Evolutionary conservation across 192 early-diverging fungal species (phyloP), one percentile per base, ranked within the genome.

Genomic region (Coemansia nantahalensis): DNA sequence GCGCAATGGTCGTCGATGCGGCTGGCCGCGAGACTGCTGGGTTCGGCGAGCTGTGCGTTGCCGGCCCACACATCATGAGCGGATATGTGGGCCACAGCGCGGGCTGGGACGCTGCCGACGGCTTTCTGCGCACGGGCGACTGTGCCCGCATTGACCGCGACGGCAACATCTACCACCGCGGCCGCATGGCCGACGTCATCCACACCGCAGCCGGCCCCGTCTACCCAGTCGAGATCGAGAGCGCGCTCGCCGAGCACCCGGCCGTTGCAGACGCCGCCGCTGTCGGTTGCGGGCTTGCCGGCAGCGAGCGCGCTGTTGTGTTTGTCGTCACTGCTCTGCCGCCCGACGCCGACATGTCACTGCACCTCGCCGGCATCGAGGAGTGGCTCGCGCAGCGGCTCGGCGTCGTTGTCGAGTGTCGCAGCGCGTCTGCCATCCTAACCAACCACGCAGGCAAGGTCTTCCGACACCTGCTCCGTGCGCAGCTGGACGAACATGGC

Each of bases 71-170:
- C 43, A 58, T 97, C 40, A 94, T 93, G 89, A 51, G 56, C 17
- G 92, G 90, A 1, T 97, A 97, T 54, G 67, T 85, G 37, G 90
- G 89, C 7, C 51, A 19, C 9, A 17, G 28, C 28, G 9, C 9
- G 0, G 42, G 23, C 8, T 32, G 83, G 0, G 75, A 92, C 45
- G 82, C 80, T 43, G 22, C 44, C 0, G 89, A 91, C 26, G 90
- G 91, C 0, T 96, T 81, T 68, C 56, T 94, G 35, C 84, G 82
- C 32, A 91, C 87, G 4, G 87, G 87, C 17, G 95, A 97, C 63
- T 71, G 91, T 39, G 91, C 78, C 8, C 39, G 73, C 2, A 61
- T 84, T 8, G 80, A 83, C 51, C 65, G 75, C 28, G 48, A 88
- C 16, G 88, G 85, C 9, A 39, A 80, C 26, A 78, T 86, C 45